Evolutionary conservation across 192 early-diverging fungal species (phyloP), one percentile per base, ranked within the genome.

Genomic region (Phycomyces nitens): DNA sequence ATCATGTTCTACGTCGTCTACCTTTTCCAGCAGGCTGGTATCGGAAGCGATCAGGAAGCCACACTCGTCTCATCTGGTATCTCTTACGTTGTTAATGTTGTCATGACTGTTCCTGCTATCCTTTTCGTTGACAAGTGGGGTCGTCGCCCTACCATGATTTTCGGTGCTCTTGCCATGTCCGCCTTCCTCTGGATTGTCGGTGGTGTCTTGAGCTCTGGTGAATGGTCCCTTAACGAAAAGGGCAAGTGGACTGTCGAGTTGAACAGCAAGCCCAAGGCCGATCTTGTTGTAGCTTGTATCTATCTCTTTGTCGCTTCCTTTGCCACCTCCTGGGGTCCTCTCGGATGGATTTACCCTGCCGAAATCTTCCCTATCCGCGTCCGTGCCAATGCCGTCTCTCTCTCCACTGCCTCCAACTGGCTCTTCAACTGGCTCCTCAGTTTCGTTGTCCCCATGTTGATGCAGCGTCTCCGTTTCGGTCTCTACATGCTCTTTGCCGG

Each of bases 361-460:
- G 95, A 98, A 77, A 95, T 98, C 56, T 95, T 87, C 76, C 93
- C 94, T 42, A 86, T 94, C 61, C 89, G 88, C 55, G 79, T 94
- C 50, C 89, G 95, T 54, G 82, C 92, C 52, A 95, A 94, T 79
- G 94, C 89, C 40, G 86, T 91, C 56, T 85, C 88, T 20, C 63
- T 94, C 6, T 84, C 89, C 14, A 96, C 93, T 26, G 86, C 92
- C 6, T 83, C 92, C 53, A 97, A 98, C 84, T 98, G 95, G 95
- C 67, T 88, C 40, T 92, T 88, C 75, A 95, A 94, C 82, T 88
- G 86, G 74, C 51, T 85, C 58, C 79, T 97, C n/a, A 87, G 79
- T 15, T 84, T 89, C 56, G 73, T 87, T 56, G 84, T 85, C 5
- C 94, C 93, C 5, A 83, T 88, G 58, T 67, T 92, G 23, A 77